Evolutionary conservation across 495 filamentous ascomycete genomes (phyloP), one percentile per base, ranked within the genome.

Genomic region (Neurospora sp.): DNA sequence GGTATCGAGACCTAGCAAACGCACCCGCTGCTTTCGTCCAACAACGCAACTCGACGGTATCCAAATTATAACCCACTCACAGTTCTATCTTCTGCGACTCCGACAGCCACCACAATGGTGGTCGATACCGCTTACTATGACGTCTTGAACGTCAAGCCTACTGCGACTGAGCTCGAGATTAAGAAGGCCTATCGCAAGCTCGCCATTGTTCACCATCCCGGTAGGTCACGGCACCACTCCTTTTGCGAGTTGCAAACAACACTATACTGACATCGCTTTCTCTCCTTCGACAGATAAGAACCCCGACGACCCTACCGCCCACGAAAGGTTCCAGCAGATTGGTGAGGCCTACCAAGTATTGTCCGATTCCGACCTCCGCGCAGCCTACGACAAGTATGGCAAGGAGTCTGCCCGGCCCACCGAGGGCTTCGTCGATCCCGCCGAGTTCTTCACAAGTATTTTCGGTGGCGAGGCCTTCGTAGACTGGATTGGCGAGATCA

Each of bases 181-280:
- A 99, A 99, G 86, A 98, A 98, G 83, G 96, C 96, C n/a, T 99
- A 99, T 82, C 88, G 96, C 73, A 98, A 94, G 82, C 90, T 96
- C 39, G 96, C 96, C 65, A 97, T 99, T 77, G 79, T 88, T 70
- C 85, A 88, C 72, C 89, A 90, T 78, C 89, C 89, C 76, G 87
- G 87, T 87, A 78, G 61, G 79, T 73, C n/a, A 31, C 20, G 35
- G 11, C 68, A 70, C 39, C 44, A 71, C 74, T 70, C 75, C 14
- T 73, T 39, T 69, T 65, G 27, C 53, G 48, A 39, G 27, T 41
- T 38, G 42, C 38, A 20, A 20, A 65, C 1, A 65, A 31, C 12
- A 65, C 3, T 7, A 65, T 14, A 73, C 78, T 75, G 70, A 75
- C 73, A 37, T 35, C 5, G 27, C 6, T 65, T 14, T 41, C 68